A percentile compares a stretch with the other conserved stretches of the same genome.
Evolutionary conservation across 768 basidiomycete species (phyloP).

Genomic region (Fibroporia radiculosa): DNA sequence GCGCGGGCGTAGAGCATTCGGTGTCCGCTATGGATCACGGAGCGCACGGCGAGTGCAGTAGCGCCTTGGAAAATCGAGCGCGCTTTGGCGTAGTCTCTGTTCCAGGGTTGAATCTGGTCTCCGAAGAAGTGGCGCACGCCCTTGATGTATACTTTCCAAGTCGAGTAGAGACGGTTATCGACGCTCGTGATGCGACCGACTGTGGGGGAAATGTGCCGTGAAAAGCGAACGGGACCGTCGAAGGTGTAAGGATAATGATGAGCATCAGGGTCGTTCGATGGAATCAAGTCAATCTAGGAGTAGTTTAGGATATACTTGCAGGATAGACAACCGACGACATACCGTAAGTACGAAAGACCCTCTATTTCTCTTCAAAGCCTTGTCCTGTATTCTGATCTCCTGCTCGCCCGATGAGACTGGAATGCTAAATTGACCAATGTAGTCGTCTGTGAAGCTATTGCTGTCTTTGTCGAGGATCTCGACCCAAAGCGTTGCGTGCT

Average conservation of each 20-base stretch:
- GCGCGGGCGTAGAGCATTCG: constrained; percentile 67
- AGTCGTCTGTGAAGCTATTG: constrained; percentile 48
- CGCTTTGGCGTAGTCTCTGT: constrained; percentile 57
- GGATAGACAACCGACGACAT: constrained; percentile 9
- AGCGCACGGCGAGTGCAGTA: constrained; percentile 53
- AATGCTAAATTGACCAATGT: constrained; percentile 55
- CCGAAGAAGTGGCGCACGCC: constrained; percentile 54
- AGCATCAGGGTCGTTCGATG: constrained; percentile 33
- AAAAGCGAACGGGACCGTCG: constrained; percentile 66
- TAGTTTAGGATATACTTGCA: neutral
- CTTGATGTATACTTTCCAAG: constrained; percentile 68
- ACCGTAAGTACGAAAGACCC: constrained; percentile 72
- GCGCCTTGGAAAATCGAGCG: constrained; percentile 65
- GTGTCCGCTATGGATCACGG: constrained; percentile 66
- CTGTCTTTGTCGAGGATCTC: constrained; percentile 65
- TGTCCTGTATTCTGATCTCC: constrained; percentile 55
- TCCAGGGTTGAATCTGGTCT: constrained; percentile 59
- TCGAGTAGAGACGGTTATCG: constrained; percentile 63
- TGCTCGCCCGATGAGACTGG: constrained; percentile 48
- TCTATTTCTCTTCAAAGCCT: constrained; percentile 36
- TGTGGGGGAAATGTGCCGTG: constrained; percentile 63
- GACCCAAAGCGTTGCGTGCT: constrained; percentile 49
- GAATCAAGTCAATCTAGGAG: constrained; percentile 47
- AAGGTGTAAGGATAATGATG: constrained; percentile 50
- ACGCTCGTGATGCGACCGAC: constrained; percentile 56